Base-by-base conservation (phyloP, 768 basidiomycete species). In the Tylopilus plumbeoviolaceoides region DNA sequence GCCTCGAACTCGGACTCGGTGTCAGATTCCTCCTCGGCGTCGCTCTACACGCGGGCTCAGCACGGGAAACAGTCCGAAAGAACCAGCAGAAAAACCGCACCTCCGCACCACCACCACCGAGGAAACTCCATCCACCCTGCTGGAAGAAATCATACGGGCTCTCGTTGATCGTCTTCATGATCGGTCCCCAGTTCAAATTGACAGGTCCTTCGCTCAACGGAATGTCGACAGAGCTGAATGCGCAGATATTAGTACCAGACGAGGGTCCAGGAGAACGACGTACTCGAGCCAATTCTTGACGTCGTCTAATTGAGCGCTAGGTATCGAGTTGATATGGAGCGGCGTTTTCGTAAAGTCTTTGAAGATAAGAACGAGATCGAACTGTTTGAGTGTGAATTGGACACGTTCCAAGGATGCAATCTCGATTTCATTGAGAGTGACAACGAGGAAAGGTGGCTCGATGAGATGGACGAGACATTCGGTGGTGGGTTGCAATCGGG, bases 281-380 rank as follows among this genome's bases (percentile, higher is more conserved):
- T 67, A 98, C 93, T 99, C 94, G 20, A 99, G 80, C 97, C 97
- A 99, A 64, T 97, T 95, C 73, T 98, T 98, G 57, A 99, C 95
- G 59, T 95, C 94, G 64, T 99, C 97, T 63, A 98, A 82, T 61
- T 92, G 88, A 2, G 82, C 73, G 51, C 82, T 89, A 21, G 91
- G 93, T 59, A 99, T 95, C 1, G 94, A 94, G 68, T 99, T 98
- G 75, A 98, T 92, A 63, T 98, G 97, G 10, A 98, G 77, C 0
- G 95, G 95, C 3, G 86, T 56, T 63, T 90, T 90, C 35, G 91
- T 88, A 71, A 98, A 98, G 69, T 99, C 97, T 66, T 91, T 91
- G 79, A 98, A 91, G 54, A 99, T 87, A 43, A 98, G 80, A n/a
- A 97, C 89, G 63, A 98, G 78, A 77, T 98, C 97, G 62, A 99